Base-by-base conservation (phyloP, 805 yeast genomes). In the Candida dajiaensis region DNA sequence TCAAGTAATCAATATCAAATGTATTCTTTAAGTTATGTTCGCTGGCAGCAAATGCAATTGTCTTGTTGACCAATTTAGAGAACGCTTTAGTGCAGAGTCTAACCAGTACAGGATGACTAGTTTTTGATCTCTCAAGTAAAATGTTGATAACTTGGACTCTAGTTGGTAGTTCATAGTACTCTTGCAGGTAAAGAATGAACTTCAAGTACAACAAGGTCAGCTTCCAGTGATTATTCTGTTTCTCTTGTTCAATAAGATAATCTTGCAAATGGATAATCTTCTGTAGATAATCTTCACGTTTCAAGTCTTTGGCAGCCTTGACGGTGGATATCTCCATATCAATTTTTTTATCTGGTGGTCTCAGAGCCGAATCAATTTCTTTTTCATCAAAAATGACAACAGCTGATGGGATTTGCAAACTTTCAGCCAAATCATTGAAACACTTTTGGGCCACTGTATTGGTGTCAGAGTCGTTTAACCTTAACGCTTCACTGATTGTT, bases 41-140 rank as follows among this genome's bases (percentile, higher is more conserved):
- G 47, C 65, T 70, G 4, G 65, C 61, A 3, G 81, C 78, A 19
- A 77, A 63, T 0, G 68, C 58, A 25, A 71, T 64, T 7, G 78
- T 52, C 45, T 77, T 76, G 47, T 69, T 69, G 21, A 80, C 58
- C 6, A 82, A 52, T n/a, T 76, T 71, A 2, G 82, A 69, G 26
- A 85, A 59, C 18, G 89, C 83, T 43, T 76, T 78, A 48, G 82
- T 64, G 18, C 85, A 81, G 33, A 78, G 61, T 46, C 80, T 73
- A 2, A 86, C 70, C 40, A 87, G 65, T 2, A 74, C 65, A 0
- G 96, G 96, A 61, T 88, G 95, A 20, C 78, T 78, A n/a, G 76
- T 72, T 13, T 71, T 64, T 1, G 85, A 73, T 29, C 71, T 69
- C 2, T 68, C 64, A 9, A 76, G 69, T 28, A 85, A 64, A 2